Conservation (phyloP, 2,329 filamentous ascomycete genomes). For the Thermoascus crustaceus region DNA sequence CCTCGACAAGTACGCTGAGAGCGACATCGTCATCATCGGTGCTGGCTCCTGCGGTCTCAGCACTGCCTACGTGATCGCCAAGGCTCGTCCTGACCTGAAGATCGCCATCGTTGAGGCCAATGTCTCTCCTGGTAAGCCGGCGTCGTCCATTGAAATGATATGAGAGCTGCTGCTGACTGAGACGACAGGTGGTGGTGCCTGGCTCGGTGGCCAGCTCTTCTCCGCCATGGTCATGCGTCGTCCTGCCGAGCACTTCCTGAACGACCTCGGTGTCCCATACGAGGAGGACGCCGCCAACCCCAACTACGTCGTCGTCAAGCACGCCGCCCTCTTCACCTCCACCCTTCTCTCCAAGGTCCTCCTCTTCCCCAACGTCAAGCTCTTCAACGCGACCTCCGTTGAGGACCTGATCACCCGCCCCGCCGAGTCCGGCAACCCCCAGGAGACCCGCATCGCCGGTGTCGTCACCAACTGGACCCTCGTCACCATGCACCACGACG, state of each 20-base stretch:
- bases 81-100: slow-evolving; percentile 77
- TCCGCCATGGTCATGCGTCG: slow-evolving; percentile 93
- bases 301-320: slow-evolving; percentile 85
- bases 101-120: slow-evolving; percentile 86
- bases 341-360: slow-evolving; percentile 79
- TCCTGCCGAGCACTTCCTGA: slow-evolving; percentile 76
- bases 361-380: slow-evolving; percentile 80
- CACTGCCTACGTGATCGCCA: slow-evolving; percentile 75
- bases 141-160: slow-evolving; percentile 4
- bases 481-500: slow-evolving; percentile 77
- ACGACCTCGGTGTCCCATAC: slow-evolving; percentile 72
- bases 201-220: slow-evolving; percentile 92
- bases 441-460: slow-evolving; percentile 64
- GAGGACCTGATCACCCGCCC: slow-evolving; percentile 86
- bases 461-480: slow-evolving; percentile 96
- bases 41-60: slow-evolving; percentile 83
- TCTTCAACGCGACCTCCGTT: slow-evolving; percentile 90
- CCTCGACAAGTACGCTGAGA: slow-evolving; percentile 81
- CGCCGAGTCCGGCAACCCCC: slow-evolving; percentile 38
- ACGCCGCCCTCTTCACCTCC: slow-evolving; percentile 84
- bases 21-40: slow-evolving; percentile 87
- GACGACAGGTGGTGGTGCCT: slow-evolving; percentile 67
- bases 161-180: background rate
- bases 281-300: slow-evolving; percentile 85
- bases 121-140: slow-evolving; percentile 58